Conservation (phyloP, 495 filamentous ascomycete species). For the Aspergillus ostianus region DNA sequence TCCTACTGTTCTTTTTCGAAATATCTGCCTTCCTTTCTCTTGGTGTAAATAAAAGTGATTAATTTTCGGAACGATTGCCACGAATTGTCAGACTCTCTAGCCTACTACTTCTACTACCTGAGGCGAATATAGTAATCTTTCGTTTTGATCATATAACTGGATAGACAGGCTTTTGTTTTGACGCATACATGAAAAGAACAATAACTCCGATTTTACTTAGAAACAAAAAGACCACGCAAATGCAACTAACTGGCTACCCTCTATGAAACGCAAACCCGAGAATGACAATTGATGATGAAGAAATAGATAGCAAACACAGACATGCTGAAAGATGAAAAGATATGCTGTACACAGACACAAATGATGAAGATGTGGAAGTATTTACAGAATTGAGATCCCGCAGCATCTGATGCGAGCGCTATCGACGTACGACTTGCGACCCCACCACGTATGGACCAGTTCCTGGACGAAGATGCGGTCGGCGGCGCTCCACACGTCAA, state of each 20-base stretch:
- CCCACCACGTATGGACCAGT: conserved; percentile 68
- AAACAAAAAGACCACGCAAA: not conserved
- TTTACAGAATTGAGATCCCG: conserved; percentile 73
- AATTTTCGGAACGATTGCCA: not conserved
- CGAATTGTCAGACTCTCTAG: too few species aligned
- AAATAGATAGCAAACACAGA: not conserved
- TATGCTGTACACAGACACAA: not conserved
- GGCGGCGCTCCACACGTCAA: conserved; percentile 80
- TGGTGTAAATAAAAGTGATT: not conserved
- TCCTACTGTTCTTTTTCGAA: not conserved
- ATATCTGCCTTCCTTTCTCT: not conserved
- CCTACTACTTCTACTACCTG: too few species aligned
- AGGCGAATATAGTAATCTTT: not conserved
- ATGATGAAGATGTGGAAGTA: conserved; percentile 2
- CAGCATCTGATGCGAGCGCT: conserved; percentile 75
- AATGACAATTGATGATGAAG: too few species aligned
- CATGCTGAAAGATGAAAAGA: not conserved
- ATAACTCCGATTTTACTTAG: too few species aligned
- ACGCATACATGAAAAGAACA: too few species aligned
- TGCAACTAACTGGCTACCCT: not conserved
- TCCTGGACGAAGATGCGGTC: conserved; percentile 74
- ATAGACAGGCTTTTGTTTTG: too few species aligned
- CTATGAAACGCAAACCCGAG: not conserved
- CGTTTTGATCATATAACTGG: too few species aligned
- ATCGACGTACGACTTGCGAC: conserved; percentile 63